These are phyloP conservation scores for Xylariaceae sp. DNA, from an alignment of 2,329 filamentous ascomycete species.

Conservation along the genomic window DNA sequence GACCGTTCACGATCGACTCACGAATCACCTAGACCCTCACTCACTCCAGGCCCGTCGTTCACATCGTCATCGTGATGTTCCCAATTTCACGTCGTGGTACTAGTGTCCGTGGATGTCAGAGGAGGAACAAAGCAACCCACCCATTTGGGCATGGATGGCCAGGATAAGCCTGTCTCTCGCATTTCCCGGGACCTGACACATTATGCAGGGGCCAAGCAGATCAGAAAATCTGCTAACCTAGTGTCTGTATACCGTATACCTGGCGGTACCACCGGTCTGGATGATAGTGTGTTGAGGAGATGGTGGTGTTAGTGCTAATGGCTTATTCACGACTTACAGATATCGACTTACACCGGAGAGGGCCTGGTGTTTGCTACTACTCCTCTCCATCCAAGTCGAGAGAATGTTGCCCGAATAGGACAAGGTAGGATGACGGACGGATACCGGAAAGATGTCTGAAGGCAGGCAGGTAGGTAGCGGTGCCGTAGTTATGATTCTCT, in stretches of 20 bases:
- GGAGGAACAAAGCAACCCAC: neutral
- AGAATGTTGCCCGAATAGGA: too few relatives aligned
- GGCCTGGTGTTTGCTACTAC: too few relatives aligned
- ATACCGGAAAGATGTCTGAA: neutral
- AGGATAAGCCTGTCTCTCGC: slow-evolving; percentile 22
- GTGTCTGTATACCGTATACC: too few relatives aligned
- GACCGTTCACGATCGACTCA: slow-evolving; percentile 7
- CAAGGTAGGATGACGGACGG: too few relatives aligned
- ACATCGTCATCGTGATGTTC: slow-evolving; percentile 4
- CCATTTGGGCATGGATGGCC: slow-evolving; percentile 16
- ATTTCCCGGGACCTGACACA: slow-evolving; percentile 26
- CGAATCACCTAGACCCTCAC: slow-evolving; percentile 1
- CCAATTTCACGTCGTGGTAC: neutral
- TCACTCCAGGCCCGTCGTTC: neutral
- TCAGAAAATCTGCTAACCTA: slow-evolving; percentile 4
- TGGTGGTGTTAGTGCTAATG: too few relatives aligned
- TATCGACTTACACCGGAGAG: too few relatives aligned
- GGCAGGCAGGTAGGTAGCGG: neutral
- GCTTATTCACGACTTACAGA: too few relatives aligned
- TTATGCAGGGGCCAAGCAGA: slow-evolving; percentile 22
- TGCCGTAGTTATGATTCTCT: neutral
- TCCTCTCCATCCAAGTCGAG: too few relatives aligned
- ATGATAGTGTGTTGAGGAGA: too few relatives aligned
- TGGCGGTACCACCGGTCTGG: too few relatives aligned
- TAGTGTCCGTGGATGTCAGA: neutral